Percentiles rank a stretch among this genome's conserved stretches.
These are phyloP conservation scores for Casuarina cunninghamiana DNA, from an alignment of 306 rosid genomes.

Conservation along the genomic window DNA sequence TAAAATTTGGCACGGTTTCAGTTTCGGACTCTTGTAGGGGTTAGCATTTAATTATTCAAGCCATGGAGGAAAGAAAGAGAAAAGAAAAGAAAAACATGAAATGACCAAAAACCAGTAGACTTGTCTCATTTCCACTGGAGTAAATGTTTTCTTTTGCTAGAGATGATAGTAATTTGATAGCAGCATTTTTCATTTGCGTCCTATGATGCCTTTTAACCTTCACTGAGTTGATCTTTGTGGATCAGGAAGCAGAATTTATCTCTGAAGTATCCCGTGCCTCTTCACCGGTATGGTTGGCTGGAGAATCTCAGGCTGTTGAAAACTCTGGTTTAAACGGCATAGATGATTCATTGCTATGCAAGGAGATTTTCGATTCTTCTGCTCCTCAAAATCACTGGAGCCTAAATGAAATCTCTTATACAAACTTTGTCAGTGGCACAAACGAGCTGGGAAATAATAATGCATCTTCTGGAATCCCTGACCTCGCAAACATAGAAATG, in stretches of 20 bases:
- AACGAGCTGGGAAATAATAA: constrained; percentile 27
- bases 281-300: constrained; percentile 57
- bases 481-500: constrained; percentile 62
- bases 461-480: constrained; percentile 42
- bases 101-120: neutral
- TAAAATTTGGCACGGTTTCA: neutral
- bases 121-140: neutral
- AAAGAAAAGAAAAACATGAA: neutral
- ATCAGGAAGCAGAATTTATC: constrained; percentile 44
- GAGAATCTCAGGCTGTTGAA: constrained; percentile 66
- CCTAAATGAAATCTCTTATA: constrained; percentile 22
- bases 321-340: constrained; percentile 35
- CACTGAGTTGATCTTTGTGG: constrained; percentile 16
- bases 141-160: neutral
- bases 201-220: constrained; percentile 16
- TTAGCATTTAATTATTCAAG: neutral
- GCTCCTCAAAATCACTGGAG: constrained; percentile 28
- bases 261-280: constrained; percentile 32
- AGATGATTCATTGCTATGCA: constrained; percentile 68
- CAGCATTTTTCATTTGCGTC: neutral
- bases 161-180: neutral
- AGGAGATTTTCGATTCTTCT: constrained; percentile 52
- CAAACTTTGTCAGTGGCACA: constrained; percentile 17
- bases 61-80: neutral
- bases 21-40: neutral